phyloP scores from a whole-genome alignment of 371 early-diverging fungal species.

The Dinochytrium kinnereticum region DNA sequence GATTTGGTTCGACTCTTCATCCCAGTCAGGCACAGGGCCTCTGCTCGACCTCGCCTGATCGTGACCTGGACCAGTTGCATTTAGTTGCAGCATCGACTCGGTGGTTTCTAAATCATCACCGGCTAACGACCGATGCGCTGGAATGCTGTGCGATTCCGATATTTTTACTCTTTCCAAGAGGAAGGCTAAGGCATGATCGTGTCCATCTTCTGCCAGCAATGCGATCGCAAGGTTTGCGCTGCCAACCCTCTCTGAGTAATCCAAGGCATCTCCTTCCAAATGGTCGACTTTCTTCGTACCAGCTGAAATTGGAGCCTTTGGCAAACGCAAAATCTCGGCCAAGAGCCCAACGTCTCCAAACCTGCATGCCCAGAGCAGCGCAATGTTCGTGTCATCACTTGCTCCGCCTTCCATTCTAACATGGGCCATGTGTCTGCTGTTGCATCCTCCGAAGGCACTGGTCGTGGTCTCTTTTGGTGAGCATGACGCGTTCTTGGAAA shows the following conservation, averaged over 20 bases:
- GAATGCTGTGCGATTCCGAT: neutral
- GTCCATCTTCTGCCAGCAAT: conserved; percentile 5
- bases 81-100: neutral
- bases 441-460: neutral
- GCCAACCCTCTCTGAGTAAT: neutral
- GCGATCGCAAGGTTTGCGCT: conserved; percentile 2
- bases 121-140: neutral
- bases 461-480: neutral
- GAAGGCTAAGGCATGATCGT: neutral
- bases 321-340: neutral
- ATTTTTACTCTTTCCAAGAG: neutral
- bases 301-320: neutral
- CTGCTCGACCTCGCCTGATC: neutral
- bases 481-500: neutral
- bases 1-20: neutral
- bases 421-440: too few relatives aligned
- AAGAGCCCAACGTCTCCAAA: neutral
- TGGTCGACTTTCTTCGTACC: neutral
- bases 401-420: too few relatives aligned
- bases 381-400: conserved; percentile 15
- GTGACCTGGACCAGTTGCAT: too few relatives aligned
- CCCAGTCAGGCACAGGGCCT: neutral
- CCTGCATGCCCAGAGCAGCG: conserved; percentile 7
- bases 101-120: neutral
- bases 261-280: neutral